phyloP scores from a whole-genome alignment of 2,329 filamentous ascomycete genomes.

The Phyllosticta citrichinensis region DNA sequence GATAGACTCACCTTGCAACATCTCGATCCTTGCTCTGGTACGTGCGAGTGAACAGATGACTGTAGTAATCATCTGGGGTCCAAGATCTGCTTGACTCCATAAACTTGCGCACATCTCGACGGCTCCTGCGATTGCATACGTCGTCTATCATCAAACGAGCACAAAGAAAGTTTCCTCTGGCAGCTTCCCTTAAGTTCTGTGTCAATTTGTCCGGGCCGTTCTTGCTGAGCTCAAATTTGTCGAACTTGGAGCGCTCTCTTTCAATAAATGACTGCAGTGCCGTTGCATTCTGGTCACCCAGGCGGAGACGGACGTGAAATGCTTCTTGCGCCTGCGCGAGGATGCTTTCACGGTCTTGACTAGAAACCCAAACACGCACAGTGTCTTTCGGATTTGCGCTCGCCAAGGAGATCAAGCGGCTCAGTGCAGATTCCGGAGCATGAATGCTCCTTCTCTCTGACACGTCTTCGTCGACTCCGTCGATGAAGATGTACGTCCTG shows the following conservation, averaged over 20 bases:
- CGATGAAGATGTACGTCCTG: not conserved
- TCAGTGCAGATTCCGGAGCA: not conserved
- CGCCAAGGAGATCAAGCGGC: not conserved
- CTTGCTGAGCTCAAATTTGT: not conserved
- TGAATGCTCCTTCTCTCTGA: not conserved
- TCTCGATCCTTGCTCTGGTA: not conserved
- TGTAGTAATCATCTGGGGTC: not conserved
- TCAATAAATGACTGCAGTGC: not conserved
- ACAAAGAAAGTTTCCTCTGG: conserved; percentile 8
- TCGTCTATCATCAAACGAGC: conserved; percentile 3
- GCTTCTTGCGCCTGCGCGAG: not conserved
- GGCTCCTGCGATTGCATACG: not conserved
- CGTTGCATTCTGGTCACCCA: not conserved
- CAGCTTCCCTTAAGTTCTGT: not conserved
- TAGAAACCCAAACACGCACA: not conserved
- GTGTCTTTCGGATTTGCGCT: not conserved
- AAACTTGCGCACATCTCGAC: not conserved
- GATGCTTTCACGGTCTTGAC: not conserved
- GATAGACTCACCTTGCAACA: not conserved
- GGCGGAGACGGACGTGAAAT: not conserved
- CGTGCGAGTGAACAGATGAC: not conserved
- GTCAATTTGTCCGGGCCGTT: not conserved
- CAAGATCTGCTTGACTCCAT: not conserved
- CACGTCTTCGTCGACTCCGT: not conserved
- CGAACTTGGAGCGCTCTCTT: not conserved